Percentiles rank a stretch among this genome's conserved stretches.
These are phyloP conservation scores for Chrysosporium queenslandicum DNA, from an alignment of 2,329 filamentous ascomycete species.

Conservation along the genomic window DNA sequence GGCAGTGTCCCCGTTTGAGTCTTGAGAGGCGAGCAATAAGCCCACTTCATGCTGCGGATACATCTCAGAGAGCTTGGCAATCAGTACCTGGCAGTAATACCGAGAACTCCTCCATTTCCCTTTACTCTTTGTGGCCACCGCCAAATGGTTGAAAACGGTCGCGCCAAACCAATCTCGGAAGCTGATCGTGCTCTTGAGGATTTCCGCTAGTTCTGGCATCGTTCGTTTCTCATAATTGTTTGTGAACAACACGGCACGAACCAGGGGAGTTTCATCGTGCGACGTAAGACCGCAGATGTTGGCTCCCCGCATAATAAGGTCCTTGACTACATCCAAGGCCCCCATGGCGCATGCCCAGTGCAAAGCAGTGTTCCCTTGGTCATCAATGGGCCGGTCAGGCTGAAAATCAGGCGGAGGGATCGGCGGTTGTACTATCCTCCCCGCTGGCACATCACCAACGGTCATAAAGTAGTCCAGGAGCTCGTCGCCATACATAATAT, in stretches of 20 bases:
- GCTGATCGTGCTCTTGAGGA: constrained; percentile 72
- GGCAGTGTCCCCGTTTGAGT: constrained; percentile 82
- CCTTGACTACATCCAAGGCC: constrained; percentile 80
- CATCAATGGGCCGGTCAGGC: constrained; percentile 85
- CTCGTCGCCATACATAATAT: constrained; percentile 84
- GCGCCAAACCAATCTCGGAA: constrained; percentile 69
- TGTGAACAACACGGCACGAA: constrained; percentile 89
- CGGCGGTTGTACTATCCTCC: constrained; percentile 50
- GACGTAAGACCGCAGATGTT: constrained; percentile 60
- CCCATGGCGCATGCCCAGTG: constrained; percentile 99
- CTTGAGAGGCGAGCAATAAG: constrained; percentile 67
- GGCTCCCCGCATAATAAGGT: constrained; percentile 72
- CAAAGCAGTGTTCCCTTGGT: constrained; percentile 81
- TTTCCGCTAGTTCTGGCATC: constrained; percentile 72
- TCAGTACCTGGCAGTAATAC: constrained; percentile 85
- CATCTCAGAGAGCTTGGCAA: constrained; percentile 74
- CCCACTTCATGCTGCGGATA: constrained; percentile 68
- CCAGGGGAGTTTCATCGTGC: constrained; percentile 76
- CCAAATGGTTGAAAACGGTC: constrained; percentile 90
- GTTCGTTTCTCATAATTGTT: constrained; percentile 93
- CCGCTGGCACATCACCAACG: constrained; percentile 62
- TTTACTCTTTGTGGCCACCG: constrained; percentile 73
- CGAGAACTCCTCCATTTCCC: constrained; percentile 80
- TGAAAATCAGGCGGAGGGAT: constrained; percentile 78
- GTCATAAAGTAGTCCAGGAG: constrained; percentile 93